phyloP scores from a whole-genome alignment of 768 basidiomycete genomes.

The Amanita pallidorosea region DNA sequence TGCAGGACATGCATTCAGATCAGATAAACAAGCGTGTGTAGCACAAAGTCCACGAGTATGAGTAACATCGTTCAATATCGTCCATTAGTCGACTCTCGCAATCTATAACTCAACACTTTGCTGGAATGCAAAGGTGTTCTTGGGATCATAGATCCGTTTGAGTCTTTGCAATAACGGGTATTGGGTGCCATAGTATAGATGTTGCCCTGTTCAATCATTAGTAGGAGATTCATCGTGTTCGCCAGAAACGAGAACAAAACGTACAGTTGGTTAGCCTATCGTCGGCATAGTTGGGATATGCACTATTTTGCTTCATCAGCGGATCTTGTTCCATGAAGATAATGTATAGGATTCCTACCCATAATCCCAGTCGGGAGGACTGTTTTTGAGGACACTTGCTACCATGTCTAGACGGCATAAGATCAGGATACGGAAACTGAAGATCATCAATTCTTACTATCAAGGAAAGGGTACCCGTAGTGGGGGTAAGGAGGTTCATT shows the following conservation, averaged over 20 bases:
- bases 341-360: constrained; percentile 24
- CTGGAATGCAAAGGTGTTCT: constrained; percentile 27
- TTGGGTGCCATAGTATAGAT: constrained; percentile 20
- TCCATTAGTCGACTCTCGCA: too few species aligned
- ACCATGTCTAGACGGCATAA: constrained; percentile 15
- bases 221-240: neutral
- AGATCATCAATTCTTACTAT: constrained; percentile 15
- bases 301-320: constrained; percentile 10
- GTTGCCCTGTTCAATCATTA: constrained; percentile 16
- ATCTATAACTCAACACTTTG: constrained; percentile 1
- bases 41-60: too few species aligned
- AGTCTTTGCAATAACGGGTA: constrained; percentile 19
- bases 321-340: constrained; percentile 21
- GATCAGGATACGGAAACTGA: neutral
- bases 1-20: too few species aligned
- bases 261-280: constrained; percentile 21
- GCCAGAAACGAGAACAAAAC: neutral
- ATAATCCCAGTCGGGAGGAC: constrained; percentile 26
- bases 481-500: constrained; percentile 27
- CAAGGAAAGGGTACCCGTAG: constrained; percentile 29
- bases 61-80: too few species aligned
- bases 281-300: constrained; percentile 32
- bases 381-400: constrained; percentile 22
- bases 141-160: constrained; percentile 24
- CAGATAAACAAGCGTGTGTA: too few species aligned